Conservation (phyloP, 225 moss, liverwort and hornwort genomes). For the Lunularia cruciata region DNA sequence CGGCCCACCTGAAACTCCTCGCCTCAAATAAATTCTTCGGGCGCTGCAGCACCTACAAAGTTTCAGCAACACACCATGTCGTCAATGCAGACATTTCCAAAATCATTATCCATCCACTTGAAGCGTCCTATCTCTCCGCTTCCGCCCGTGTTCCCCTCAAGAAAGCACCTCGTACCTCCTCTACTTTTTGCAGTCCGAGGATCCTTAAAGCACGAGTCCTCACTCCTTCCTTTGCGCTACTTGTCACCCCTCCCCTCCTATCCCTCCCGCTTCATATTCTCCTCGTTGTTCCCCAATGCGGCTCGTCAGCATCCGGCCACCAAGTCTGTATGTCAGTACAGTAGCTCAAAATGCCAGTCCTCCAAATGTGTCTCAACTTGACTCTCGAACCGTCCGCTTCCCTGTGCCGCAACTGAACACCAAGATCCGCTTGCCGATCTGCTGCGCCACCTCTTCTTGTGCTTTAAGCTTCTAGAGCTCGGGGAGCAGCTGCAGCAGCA, state of each 20-base stretch:
- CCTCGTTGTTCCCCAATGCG: conserved; percentile 3
- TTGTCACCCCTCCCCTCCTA: too few species aligned
- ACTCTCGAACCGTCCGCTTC: too few species aligned
- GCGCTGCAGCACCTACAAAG: too few species aligned
- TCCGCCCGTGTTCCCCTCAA: neutral
- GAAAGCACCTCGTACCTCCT: neutral
- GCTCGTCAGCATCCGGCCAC: neutral
- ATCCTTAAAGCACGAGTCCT: too few species aligned
- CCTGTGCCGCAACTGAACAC: too few species aligned
- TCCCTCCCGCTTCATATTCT: neutral
- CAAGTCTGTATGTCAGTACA: neutral
- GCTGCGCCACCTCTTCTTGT: too few species aligned
- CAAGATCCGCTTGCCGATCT: too few species aligned
- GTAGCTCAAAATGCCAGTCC: neutral
- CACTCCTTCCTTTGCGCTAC: too few species aligned
- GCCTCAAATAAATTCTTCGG: too few species aligned
- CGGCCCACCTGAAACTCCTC: too few species aligned
- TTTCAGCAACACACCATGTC: neutral
- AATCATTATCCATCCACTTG: neutral
- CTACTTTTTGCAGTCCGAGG: neutral
- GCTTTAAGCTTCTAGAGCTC: conserved; percentile 5
- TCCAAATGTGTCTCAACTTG: neutral
- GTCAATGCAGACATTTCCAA: neutral
- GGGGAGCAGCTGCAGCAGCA: neutral
- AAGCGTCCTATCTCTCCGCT: neutral